Percentiles rank a stretch among this genome's conserved stretches.
These are phyloP conservation scores for Baorangia bicolor DNA, from an alignment of 768 basidiomycete genomes.

Conservation along the genomic window DNA sequence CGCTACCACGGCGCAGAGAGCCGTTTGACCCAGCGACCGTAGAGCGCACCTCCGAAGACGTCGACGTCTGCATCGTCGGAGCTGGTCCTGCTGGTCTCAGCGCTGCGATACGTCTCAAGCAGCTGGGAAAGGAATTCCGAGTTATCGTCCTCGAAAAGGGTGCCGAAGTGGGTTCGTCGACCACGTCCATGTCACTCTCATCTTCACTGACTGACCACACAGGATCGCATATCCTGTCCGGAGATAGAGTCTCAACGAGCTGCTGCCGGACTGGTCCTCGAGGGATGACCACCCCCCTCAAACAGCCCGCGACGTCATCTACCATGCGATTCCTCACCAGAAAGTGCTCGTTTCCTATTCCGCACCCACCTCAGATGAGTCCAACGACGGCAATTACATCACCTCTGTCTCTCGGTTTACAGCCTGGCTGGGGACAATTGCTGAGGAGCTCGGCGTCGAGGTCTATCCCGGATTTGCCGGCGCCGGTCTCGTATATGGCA, in stretches of 20 bases:
- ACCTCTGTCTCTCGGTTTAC: conserved; percentile 86
- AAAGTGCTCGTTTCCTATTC: conserved; percentile 71
- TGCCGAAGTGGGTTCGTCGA: conserved; percentile 75
- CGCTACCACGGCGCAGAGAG: conserved; percentile 25
- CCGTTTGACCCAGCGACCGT: conserved; percentile 56
- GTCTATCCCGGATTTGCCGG: conserved; percentile 97
- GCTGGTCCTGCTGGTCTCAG: conserved; percentile 93
- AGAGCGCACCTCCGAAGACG: conserved; percentile 85
- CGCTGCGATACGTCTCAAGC: conserved; percentile 95
- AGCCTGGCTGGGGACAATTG: conserved; percentile 84
- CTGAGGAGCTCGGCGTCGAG: conserved; percentile 87
- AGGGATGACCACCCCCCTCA: conserved; percentile 75
- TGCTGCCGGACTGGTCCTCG: conserved; percentile 81
- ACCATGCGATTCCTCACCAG: conserved; percentile 84
- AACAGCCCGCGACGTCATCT: conserved; percentile 73
- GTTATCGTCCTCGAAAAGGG: conserved; percentile 98
- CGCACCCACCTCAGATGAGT: conserved; percentile 98
- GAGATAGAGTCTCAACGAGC: conserved; percentile 89
- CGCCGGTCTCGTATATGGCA: conserved; percentile 71
- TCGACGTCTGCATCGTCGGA: conserved; percentile 97
- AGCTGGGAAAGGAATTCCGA: conserved; percentile 81
- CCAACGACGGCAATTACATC: conserved; percentile 91
- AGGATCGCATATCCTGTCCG: conserved; percentile 95
- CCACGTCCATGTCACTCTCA: neutral
- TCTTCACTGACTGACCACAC: neutral